Percentiles rank a stretch among this genome's conserved stretches.
phyloP scores from a whole-genome alignment of 345 rosid genomes.

The Eucalyptus brandiana region DNA sequence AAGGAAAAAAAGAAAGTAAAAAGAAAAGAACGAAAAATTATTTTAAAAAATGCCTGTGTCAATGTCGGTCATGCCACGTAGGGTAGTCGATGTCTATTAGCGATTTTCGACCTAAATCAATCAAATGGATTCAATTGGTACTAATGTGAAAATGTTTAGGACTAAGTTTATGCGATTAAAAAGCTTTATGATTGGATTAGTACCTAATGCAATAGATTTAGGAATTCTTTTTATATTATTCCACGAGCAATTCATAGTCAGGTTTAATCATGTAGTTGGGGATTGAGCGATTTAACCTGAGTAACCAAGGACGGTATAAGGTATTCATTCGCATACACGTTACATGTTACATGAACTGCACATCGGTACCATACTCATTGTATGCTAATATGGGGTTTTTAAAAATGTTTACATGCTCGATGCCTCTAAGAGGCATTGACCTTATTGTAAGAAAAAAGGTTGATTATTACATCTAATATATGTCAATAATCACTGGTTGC shows the following conservation, averaged over 20 bases:
- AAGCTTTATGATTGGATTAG: too few species aligned
- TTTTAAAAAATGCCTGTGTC: accelerated
- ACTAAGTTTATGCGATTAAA: too few species aligned
- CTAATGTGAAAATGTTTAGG: accelerated
- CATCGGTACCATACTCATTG: not conserved
- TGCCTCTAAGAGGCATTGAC: not conserved
- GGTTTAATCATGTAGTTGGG: not conserved
- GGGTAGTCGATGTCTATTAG: accelerated
- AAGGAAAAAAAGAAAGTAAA: accelerated
- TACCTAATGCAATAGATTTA: not conserved
- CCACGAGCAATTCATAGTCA: accelerated
- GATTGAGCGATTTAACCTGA: not conserved
- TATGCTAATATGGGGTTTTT: not conserved
- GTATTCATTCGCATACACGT: not conserved
- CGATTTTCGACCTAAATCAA: accelerated
- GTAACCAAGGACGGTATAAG: not conserved
- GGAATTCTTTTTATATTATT: too few species aligned
- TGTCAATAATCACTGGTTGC: not conserved
- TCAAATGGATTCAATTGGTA: accelerated
- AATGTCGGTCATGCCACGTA: accelerated
- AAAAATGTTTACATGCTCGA: not conserved
- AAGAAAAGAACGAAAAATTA: too few species aligned
- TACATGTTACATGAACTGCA: not conserved
- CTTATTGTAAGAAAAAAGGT: not conserved
- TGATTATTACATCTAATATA: not conserved